phyloP scores from a whole-genome alignment of 176 grass and related monocot species.

The Secale cereale region DNA sequence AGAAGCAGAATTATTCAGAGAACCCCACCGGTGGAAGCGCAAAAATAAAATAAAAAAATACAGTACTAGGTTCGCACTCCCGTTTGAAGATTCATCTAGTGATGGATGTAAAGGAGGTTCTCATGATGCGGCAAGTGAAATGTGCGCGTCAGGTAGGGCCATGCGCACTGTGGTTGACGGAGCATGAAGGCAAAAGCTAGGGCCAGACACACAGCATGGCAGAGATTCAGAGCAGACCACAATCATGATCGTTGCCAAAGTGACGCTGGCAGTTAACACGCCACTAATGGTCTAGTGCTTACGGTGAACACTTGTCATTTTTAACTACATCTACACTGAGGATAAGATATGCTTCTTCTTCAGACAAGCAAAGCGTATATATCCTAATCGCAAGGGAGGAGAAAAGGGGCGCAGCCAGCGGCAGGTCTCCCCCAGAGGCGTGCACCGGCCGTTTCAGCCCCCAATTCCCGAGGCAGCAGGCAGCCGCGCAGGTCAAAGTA shows the following conservation, averaged over 20 bases:
- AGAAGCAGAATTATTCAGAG: not conserved
- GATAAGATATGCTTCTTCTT: no score
- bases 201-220: not conserved
- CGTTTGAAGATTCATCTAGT: not conserved
- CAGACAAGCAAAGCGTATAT: not conserved
- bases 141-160: not conserved
- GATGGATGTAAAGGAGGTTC: not conserved
- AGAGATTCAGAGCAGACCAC: conserved; percentile 2
- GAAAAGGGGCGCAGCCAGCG: not conserved
- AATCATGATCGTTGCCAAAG: not conserved
- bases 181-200: not conserved
- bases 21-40: no score
- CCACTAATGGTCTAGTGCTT: not conserved
- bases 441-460: conserved; percentile 34
- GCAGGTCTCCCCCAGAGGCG: no score
- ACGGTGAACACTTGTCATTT: no score
- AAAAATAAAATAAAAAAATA: no score
- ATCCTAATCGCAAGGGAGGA: not conserved
- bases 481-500: conserved; percentile 10
- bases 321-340: no score
- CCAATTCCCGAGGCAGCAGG: conserved; percentile 33
- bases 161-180: not conserved
- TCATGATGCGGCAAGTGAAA: not conserved
- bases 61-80: no score
- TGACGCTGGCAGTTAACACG: not conserved